phyloP scores from a whole-genome alignment of 208 protist genomes.

The Leishmania aethiopica region DNA sequence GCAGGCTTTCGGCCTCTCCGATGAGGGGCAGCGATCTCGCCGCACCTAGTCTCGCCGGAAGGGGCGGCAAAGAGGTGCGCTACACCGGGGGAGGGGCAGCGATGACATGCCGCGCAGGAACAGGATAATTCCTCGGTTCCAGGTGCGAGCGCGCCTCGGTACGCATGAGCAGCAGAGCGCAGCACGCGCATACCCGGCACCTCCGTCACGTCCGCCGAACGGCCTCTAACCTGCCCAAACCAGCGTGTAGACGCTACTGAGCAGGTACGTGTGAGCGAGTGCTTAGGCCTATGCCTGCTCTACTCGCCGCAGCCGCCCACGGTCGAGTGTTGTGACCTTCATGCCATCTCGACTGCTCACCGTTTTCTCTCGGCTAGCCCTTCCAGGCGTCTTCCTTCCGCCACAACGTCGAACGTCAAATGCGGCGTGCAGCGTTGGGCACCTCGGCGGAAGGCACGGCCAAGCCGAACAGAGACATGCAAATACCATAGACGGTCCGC shows the following conservation, averaged over 20 bases:
- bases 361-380: background rate
- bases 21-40: constrained; percentile 9
- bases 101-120: background rate
- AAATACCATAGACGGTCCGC: background rate
- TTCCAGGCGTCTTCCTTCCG: background rate
- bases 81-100: background rate
- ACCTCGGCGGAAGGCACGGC: background rate
- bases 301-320: background rate
- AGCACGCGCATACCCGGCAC: background rate
- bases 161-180: background rate
- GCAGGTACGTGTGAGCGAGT: background rate
- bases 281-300: background rate
- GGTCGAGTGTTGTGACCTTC: background rate
- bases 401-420: background rate
- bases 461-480: background rate
- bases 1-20: constrained; percentile 77
- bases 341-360: background rate
- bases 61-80: background rate
- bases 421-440: background rate
- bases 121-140: background rate
- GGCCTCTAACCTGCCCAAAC: background rate
- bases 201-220: background rate
- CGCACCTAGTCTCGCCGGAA: background rate
- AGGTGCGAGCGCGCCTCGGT: background rate
- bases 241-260: background rate